Percentiles rank a stretch among this genome's conserved stretches.
phyloP scores from a whole-genome alignment of 1,284 basidiomycete species.

The Ceratobasidium sp. region DNA sequence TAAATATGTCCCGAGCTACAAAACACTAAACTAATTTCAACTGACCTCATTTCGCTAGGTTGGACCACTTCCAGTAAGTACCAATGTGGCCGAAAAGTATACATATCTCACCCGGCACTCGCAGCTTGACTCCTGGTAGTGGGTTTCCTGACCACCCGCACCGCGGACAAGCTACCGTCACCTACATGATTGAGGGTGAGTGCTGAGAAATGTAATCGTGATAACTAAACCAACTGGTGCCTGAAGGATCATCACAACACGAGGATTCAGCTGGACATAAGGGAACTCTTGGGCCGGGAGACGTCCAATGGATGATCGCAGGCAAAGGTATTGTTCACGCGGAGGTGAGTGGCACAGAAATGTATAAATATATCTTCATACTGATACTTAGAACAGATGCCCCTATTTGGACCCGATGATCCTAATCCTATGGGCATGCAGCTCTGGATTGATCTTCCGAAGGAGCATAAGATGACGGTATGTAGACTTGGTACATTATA shows the following conservation, averaged over 20 bases:
- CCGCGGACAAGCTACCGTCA: constrained; percentile 86
- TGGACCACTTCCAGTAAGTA: constrained; percentile 78
- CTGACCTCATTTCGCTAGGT: constrained; percentile 42
- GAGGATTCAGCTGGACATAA: constrained; percentile 93
- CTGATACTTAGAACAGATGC: constrained; percentile 61
- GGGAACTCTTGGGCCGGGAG: constrained; percentile 73
- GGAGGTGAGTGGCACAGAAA: constrained; percentile 52
- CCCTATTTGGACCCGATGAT: constrained; percentile 70
- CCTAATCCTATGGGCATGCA: constrained; percentile 84
- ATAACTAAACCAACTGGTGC: neutral
- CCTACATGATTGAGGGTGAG: constrained; percentile 84
- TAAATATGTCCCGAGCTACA: constrained; percentile 43
- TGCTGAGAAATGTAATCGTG: neutral
- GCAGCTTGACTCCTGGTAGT: constrained; percentile 57
- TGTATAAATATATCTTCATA: neutral
- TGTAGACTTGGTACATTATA: constrained; percentile 46
- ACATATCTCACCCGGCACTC: constrained; percentile 39
- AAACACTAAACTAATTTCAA: neutral
- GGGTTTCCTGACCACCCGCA: constrained; percentile 82
- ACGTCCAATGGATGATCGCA: constrained; percentile 96
- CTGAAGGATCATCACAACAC: constrained; percentile 66
- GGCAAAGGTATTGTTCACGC: constrained; percentile 73
- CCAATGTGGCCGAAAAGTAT: constrained; percentile 57
- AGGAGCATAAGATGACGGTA: constrained; percentile 83
- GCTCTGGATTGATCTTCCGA: constrained; percentile 93